Percentiles rank a stretch among this genome's conserved stretches.
Evolutionary conservation across 805 yeast species (phyloP).

Genomic region (Yarrowia porcina): DNA sequence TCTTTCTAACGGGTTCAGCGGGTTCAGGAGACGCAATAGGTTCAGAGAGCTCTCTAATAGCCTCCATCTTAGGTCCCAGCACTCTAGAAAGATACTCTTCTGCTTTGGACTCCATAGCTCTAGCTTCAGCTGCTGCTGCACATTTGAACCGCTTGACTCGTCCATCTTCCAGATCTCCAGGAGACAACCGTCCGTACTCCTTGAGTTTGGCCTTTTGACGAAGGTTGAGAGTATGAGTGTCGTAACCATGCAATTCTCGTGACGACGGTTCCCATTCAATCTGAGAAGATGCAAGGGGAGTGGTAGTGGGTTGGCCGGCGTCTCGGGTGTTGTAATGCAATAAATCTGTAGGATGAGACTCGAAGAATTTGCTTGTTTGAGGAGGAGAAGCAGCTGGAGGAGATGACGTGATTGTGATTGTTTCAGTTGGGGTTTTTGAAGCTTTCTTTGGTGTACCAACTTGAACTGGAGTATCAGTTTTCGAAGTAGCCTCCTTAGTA

Average conservation of each 20-base stretch:
- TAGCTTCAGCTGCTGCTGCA: not conserved
- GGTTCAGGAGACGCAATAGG: too few relatives aligned
- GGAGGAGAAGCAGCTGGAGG: too few relatives aligned
- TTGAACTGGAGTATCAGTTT: too few relatives aligned
- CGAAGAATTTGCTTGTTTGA: not conserved
- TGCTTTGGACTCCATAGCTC: too few relatives aligned
- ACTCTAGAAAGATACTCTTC: too few relatives aligned
- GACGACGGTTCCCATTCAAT: constrained; percentile 10
- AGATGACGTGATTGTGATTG: not conserved
- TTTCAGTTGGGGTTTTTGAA: too few relatives aligned
- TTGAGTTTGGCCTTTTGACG: constrained; percentile 7
- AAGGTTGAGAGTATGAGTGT: not conserved
- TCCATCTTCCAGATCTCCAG: not conserved
- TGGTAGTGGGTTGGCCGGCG: not conserved
- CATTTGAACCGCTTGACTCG: constrained; percentile 2
- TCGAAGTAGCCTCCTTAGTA: too few relatives aligned
- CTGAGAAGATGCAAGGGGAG: not conserved
- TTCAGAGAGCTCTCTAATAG: too few relatives aligned
- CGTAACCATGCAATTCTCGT: not conserved
- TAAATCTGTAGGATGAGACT: not conserved
- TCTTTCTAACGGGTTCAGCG: not conserved
- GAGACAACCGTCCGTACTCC: not conserved
- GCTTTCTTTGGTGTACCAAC: too few relatives aligned
- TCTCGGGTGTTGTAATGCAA: not conserved
- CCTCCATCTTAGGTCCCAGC: too few relatives aligned